Evolutionary conservation across 163 green algal species (phyloP).

Genomic region (Dunaliella salina): DNA sequence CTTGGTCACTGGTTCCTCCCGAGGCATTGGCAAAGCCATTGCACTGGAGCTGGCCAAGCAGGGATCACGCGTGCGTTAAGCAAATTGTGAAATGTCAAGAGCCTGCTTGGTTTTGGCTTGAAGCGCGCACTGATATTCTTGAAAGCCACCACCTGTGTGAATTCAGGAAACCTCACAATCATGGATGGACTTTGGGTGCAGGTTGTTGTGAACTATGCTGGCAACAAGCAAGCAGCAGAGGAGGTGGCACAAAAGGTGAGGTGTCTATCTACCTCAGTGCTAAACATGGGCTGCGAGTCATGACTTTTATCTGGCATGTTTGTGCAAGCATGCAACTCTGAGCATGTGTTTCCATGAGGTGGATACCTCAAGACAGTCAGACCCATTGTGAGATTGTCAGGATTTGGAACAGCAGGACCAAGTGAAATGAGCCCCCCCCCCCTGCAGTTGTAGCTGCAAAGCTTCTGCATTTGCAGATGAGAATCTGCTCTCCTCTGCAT

Average conservation of each 20-base stretch:
- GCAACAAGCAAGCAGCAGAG: slow-evolving; percentile 71
- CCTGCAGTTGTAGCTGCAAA: too few species aligned
- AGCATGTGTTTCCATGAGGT: too few species aligned
- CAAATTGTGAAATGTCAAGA: not conserved
- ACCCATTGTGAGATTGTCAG: too few species aligned
- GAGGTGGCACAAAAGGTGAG: slow-evolving; percentile 65
- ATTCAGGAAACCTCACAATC: not conserved
- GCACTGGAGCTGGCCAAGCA: slow-evolving; percentile 71
- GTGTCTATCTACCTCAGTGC: too few species aligned
- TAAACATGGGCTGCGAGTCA: too few species aligned
- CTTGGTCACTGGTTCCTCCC: slow-evolving; percentile 86
- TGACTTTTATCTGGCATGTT: not conserved
- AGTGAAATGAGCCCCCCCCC: too few species aligned
- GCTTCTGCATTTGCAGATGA: too few species aligned
- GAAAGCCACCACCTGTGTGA: too few species aligned
- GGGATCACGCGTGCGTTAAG: slow-evolving; percentile 42
- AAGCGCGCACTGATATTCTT: too few species aligned
- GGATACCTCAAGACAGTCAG: too few species aligned
- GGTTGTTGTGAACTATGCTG: slow-evolving; percentile 84
- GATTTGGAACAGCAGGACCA: too few species aligned
- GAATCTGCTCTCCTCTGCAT: too few species aligned
- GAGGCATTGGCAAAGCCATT: slow-evolving; percentile 89
- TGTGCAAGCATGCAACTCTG: not conserved
- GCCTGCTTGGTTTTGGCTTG: not conserved
- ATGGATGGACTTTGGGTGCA: slow-evolving; percentile 21